phyloP scores from a whole-genome alignment of 1,284 basidiomycete species.

The Ceratobasidium sp. region DNA sequence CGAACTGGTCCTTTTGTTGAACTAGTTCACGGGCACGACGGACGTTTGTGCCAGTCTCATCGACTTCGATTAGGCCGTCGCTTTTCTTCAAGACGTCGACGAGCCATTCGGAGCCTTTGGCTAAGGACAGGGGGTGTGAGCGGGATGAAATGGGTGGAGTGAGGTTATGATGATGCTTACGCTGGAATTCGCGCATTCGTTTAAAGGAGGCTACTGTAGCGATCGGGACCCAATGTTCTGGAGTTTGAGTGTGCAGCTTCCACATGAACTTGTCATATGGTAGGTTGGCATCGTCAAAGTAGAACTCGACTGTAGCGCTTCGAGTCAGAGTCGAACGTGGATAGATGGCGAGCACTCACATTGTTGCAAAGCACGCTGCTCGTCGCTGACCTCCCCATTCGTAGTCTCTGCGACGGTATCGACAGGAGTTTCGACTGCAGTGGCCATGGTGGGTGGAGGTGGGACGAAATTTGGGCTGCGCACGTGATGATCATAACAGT shows the following conservation, averaged over 20 bases:
- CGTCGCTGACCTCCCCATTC: not conserved
- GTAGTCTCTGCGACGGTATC: conserved; percentile 2
- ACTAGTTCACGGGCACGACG: conserved; percentile 78
- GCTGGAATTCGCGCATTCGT: conserved; percentile 84
- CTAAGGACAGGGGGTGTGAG: conserved; percentile 48
- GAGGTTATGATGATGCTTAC: conserved; percentile 7
- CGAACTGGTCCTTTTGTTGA: conserved; percentile 79
- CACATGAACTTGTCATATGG: conserved; percentile 99
- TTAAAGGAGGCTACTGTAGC: conserved; percentile 94
- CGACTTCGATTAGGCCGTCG: conserved; percentile 80
- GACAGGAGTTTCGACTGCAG: conserved; percentile 32
- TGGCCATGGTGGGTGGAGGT: conserved; percentile 18
- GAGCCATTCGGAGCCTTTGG: conserved; percentile 75
- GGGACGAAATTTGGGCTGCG: conserved; percentile 30
- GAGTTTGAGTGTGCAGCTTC: conserved; percentile 79
- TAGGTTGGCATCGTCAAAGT: conserved; percentile 96
- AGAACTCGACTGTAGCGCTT: conserved; percentile 85
- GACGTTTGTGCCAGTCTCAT: conserved; percentile 79
- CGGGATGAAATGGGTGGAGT: not conserved
- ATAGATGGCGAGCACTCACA: conserved; percentile 8
- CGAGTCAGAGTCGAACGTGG: not conserved
- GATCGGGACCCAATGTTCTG: conserved; percentile 92
- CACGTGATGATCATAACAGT: conserved; percentile 40
- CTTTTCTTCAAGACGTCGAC: conserved; percentile 71
- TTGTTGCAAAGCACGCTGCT: conserved; percentile 38